These are phyloP conservation scores for Carallia brachiata DNA, from an alignment of 345 rosid species.

Conservation along the genomic window DNA sequence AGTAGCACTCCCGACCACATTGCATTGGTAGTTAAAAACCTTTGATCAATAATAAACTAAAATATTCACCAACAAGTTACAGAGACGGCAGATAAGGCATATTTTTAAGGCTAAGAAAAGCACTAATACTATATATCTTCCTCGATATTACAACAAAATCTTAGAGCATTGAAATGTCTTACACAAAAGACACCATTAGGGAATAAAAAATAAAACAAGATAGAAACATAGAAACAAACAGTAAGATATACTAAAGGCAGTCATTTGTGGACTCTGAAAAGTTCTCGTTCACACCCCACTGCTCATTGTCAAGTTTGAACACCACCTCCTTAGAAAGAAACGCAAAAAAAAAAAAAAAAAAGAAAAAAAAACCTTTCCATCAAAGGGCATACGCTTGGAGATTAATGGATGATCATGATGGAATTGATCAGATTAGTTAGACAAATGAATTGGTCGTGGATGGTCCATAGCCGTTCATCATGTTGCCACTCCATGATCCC, in stretches of 20 bases:
- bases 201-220: neutral
- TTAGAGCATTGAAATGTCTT: conserved; percentile 30
- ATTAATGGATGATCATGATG: neutral
- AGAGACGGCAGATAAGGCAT: neutral
- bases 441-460: conserved; percentile 49
- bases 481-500: conserved; percentile 53
- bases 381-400: conserved; percentile 3
- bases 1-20: neutral
- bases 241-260: conserved; percentile 29
- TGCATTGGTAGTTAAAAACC: neutral
- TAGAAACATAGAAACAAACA: conserved; percentile 18
- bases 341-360: neutral
- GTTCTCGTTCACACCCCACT: conserved; percentile 27
- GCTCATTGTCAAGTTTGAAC: conserved; percentile 7
- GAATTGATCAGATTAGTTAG: conserved; percentile 15
- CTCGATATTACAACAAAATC: conserved; percentile 39
- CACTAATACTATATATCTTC: conserved; percentile 32
- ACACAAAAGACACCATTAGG: conserved; percentile 25
- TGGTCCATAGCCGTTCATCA: conserved; percentile 51
- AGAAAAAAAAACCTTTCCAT: neutral
- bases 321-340: conserved; percentile 11
- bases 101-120: conserved; percentile 1
- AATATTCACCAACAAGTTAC: neutral
- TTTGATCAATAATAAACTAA: neutral
- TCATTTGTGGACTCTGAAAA: conserved; percentile 28